These are phyloP conservation scores for Hondaea fermentalgiana DNA, from an alignment of 108 stramenopile species.

Conservation along the genomic window DNA sequence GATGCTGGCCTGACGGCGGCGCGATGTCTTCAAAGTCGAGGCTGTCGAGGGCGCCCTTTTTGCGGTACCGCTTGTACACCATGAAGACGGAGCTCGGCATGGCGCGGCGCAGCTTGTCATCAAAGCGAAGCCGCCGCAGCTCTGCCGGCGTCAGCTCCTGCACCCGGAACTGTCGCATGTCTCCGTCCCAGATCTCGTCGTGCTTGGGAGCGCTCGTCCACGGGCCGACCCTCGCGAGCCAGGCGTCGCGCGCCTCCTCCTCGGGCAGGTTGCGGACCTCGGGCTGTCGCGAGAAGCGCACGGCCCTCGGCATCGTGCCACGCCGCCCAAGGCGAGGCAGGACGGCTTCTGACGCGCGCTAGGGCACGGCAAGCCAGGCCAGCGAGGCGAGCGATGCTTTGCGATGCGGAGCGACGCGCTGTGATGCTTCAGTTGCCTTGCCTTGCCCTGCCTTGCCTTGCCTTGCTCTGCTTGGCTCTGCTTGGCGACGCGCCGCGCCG, in stretches of 20 bases:
- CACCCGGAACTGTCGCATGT: not conserved
- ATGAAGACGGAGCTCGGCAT: not conserved
- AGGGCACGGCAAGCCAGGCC: not conserved
- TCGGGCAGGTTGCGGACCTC: not conserved
- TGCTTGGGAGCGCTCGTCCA: slow-evolving; percentile 23
- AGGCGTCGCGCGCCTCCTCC: slow-evolving; percentile 18
- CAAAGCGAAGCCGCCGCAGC: not conserved
- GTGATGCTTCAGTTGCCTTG: too few relatives aligned
- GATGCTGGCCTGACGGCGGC: not conserved
- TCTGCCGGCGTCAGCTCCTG: not conserved
- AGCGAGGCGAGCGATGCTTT: not conserved
- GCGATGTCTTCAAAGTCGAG: too few relatives aligned
- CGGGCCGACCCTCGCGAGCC: slow-evolving; percentile 35
- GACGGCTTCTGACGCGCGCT: not conserved
- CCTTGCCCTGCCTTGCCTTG: too few relatives aligned
- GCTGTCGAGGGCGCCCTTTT: not conserved
- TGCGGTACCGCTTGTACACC: not conserved
- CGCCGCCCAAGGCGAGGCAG: too few relatives aligned
- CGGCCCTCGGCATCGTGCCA: slow-evolving; percentile 17
- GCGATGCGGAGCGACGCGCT: too few relatives aligned
- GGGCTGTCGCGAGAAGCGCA: slow-evolving; percentile 26
- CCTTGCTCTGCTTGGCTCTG: too few relatives aligned
- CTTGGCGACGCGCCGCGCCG: too few relatives aligned
- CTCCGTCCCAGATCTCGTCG: slow-evolving; percentile 12
- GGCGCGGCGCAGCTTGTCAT: not conserved